Percentiles rank a stretch among this genome's conserved stretches.
These are phyloP conservation scores for Phialemonium atrogriseum DNA, from an alignment of 2,329 filamentous ascomycete species.

Conservation along the genomic window DNA sequence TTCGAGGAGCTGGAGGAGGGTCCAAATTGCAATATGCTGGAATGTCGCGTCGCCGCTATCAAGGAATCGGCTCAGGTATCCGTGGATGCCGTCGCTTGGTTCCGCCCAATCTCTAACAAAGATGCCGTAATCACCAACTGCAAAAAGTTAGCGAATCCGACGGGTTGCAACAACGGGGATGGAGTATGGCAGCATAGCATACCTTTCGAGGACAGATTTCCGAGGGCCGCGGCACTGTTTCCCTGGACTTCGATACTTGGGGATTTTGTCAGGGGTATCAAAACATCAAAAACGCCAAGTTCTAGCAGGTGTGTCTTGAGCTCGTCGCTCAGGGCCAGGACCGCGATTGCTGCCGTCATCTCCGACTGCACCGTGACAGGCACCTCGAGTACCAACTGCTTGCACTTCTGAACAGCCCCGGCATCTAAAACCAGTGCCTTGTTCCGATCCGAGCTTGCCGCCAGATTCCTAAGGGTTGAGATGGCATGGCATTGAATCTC, in stretches of 20 bases:
- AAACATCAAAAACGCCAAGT: conserved; percentile 88
- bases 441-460: conserved; percentile 94
- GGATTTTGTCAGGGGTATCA: conserved; percentile 91
- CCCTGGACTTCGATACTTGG: conserved; percentile 97
- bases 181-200: conserved; percentile 22
- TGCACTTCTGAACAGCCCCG: conserved; percentile 96
- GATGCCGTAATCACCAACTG: conserved; percentile 93
- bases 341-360: conserved; percentile 99
- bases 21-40: conserved; percentile 99
- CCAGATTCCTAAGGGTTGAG: conserved; percentile 88
- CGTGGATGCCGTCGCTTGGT: conserved; percentile 89
- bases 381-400: conserved; percentile 88
- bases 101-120: conserved; percentile 93
- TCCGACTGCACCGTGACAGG: conserved; percentile 93
- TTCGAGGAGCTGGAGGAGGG: conserved; percentile 86
- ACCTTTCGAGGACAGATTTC: conserved; percentile 97
- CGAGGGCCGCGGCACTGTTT: conserved; percentile 91
- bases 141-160: conserved; percentile 11
- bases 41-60: conserved; percentile 94
- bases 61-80: conserved; percentile 87
- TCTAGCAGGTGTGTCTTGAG: conserved; percentile 86
- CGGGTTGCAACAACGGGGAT: too few relatives aligned
- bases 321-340: conserved; percentile 90
- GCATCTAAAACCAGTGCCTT: conserved; percentile 96
- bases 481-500: conserved; percentile 99